Conservation (phyloP, 148 eudicot species). For the Fagopyrum tataricum region DNA sequence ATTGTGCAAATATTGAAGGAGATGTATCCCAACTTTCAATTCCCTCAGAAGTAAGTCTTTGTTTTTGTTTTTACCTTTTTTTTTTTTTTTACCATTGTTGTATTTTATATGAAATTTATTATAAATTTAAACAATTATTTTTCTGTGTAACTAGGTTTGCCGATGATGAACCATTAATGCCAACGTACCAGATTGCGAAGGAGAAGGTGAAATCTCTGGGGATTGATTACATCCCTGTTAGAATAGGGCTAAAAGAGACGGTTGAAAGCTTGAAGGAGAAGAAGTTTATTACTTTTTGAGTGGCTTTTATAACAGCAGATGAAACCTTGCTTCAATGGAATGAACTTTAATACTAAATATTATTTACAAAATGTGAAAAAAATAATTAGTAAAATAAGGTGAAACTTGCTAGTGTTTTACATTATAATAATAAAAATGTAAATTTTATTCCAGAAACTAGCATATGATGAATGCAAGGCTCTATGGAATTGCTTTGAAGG, state of each 20-base stretch:
- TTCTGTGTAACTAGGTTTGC: not conserved
- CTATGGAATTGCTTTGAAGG: too few species aligned
- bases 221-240: constrained; percentile 27
- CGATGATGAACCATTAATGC: constrained; percentile 11
- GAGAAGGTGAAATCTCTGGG: constrained; percentile 26
- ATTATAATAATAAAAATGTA: too few species aligned
- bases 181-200: constrained; percentile 5
- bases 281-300: constrained; percentile 18
- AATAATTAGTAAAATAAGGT: too few species aligned
- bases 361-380: too few species aligned
- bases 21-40: constrained; percentile 27
- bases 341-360: too few species aligned
- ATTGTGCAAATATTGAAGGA: constrained; percentile 20
- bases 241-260: constrained; percentile 32
- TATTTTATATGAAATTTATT: not conserved
- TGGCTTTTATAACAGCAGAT: not conserved
- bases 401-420: too few species aligned
- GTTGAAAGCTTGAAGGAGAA: constrained; percentile 47
- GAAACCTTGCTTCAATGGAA: too few species aligned
- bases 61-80: too few species aligned
- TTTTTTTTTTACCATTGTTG: not conserved
- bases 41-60: constrained; percentile 26
- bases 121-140: not conserved
- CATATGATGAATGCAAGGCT: too few species aligned
- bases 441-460: too few species aligned